Conservation (phyloP, 2,329 filamentous ascomycete species). For the Aspergillus alliaceus region DNA sequence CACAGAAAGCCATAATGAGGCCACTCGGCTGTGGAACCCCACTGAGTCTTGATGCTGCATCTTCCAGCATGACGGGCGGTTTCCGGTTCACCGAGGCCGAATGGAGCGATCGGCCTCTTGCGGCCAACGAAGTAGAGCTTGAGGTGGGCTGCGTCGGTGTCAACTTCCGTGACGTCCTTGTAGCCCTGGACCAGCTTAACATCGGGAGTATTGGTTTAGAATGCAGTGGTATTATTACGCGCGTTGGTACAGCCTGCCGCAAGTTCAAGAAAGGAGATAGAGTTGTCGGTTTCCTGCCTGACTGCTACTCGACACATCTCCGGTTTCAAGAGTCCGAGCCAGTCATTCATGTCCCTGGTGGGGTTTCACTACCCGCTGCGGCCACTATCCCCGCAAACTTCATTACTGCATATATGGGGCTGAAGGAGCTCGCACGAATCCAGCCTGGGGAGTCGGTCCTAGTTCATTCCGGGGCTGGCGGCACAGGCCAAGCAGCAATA, state of each 20-base stretch:
- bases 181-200: neutral
- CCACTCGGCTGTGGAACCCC: neutral
- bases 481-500: conserved; percentile 29
- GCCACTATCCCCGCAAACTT: neutral
- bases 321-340: neutral
- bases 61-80: neutral
- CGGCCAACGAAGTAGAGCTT: neutral
- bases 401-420: neutral
- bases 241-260: neutral
- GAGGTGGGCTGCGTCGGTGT: conserved; percentile 2
- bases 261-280: neutral
- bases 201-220: neutral
- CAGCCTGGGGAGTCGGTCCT: conserved; percentile 19
- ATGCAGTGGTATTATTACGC: neutral
- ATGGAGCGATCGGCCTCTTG: neutral
- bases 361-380: neutral
- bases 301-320: neutral
- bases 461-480: conserved; percentile 28
- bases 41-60: neutral
- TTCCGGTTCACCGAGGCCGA: neutral
- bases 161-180: conserved; percentile 8
- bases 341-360: neutral
- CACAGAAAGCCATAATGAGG: neutral
- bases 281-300: neutral
- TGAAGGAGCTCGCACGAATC: neutral